Evolutionary conservation across 2,329 filamentous ascomycete genomes (phyloP), one percentile per base, ranked within the genome.

Genomic region (Fonsecaea nubica): DNA sequence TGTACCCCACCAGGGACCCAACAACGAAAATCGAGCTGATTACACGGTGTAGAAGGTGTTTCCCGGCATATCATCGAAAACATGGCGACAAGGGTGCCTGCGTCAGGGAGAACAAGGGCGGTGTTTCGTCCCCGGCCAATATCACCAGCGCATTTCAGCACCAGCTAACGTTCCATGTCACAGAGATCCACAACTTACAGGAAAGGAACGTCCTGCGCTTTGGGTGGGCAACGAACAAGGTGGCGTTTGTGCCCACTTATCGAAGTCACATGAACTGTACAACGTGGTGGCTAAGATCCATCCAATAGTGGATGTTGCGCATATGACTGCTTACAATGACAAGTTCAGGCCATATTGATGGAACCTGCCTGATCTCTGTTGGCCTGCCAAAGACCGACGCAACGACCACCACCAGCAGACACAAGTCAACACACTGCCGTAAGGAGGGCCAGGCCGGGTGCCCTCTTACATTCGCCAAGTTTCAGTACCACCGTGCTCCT

Each of bases 401-500:
- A 59, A 13, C 13, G 36, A 32, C 33, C 21, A 33, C 36, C 40
- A 48, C 15, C 40, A 9, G 15, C 8, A 50, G 30, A 33, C 30
- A 59, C 42, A 50, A 15, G 8, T 35, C 38, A 25, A 15, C 30
- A 30, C 40, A 36, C 40, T 18, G 18, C 15, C 15, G 45, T 25
- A 40, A 33, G 40, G 33, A 33, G 35, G 57, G 12, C 15, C n/a
- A 45, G 38, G 9, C n/a, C 18, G 33, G 10, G 33, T 4, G 4
- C 18, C 9, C 33, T 21, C 56, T 4, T 13, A 40, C 40, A 10
- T 50, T 48, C 21, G 45, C 40, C 40, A 36, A 50, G 30, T 59
- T 15, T 45, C 57, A 36, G 45, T 33, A 42, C 57, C 57, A 59
- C 30, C 12, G 42, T 50, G 57, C 40, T 33, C 48, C 57, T 48